phyloP scores from a whole-genome alignment of 352 stramenopile genomes.

The Elongisporangium anandrum region DNA sequence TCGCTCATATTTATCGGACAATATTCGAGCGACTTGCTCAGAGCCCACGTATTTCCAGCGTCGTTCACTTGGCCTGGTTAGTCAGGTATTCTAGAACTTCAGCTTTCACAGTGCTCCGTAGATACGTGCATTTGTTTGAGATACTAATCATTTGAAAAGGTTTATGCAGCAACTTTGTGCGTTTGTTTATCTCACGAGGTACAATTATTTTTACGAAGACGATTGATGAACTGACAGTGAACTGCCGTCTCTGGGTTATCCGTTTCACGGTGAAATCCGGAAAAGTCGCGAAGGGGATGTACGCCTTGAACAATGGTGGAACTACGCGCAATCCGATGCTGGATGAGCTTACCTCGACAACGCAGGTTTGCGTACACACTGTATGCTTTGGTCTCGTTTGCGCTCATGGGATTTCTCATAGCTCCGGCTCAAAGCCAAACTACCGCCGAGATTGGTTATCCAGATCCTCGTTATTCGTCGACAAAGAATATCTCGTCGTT shows the following conservation, averaged over 20 bases:
- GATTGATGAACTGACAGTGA: background rate
- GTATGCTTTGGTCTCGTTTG: background rate
- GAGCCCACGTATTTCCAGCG: conserved; percentile 49
- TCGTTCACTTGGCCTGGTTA: conserved; percentile 41
- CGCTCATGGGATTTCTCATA: background rate
- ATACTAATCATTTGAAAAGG: background rate
- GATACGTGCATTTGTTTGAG: background rate
- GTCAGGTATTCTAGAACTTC: background rate
- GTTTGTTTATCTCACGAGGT: background rate
- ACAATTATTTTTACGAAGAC: background rate
- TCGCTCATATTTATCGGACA: conserved; percentile 84
- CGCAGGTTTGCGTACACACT: background rate
- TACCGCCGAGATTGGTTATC: conserved; percentile 47
- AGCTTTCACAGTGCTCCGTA: background rate
- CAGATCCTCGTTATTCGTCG: conserved; percentile 58
- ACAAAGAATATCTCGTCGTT: conserved; percentile 52
- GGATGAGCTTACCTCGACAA: background rate
- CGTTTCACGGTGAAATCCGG: background rate
- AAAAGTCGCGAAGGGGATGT: background rate
- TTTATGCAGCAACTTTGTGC: background rate
- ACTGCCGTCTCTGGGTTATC: background rate
- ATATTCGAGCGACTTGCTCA: conserved; percentile 66
- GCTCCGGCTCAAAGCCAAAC: conserved; percentile 31
- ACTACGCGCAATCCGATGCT: background rate
- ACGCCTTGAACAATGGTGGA: background rate